Evolutionary conservation across 331 rosid genomes (phyloP), one percentile per base, ranked within the genome.

Genomic region (Stylosanthes scabra): DNA sequence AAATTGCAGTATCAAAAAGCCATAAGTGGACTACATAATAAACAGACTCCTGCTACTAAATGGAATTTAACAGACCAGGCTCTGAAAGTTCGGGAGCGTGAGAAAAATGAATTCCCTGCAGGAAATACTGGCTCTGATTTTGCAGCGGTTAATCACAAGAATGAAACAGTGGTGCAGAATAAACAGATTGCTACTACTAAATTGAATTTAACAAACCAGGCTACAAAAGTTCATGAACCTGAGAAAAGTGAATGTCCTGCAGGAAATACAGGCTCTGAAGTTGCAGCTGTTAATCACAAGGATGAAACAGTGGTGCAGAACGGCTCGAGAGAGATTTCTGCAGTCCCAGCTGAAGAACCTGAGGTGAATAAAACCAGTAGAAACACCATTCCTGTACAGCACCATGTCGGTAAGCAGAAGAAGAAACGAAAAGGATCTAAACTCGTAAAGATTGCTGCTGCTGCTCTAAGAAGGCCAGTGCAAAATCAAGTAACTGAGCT

Each of bases 331-430:
- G 76, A 70, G 64, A 76, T 71, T 52, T 77, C 82, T 66, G 82
- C 83, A 67, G 84, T 74, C 83, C 66, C 78, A 16, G 85, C 76
- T 46, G 79, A 72, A 54, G 82, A 73, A 9, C 74, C 79, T 29
- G 87, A 70, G 74, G 78, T 39, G 37, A 31, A 31, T 71, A 82
- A 78, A 20, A 74, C 66, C 46, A 39, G 37, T 31, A 3, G 14
- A 56, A 84, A 78, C 54, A 85, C 60, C 42, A 46, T 76, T 66
- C 85, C 86, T 74, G 82, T 70, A 34, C 74, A 80, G 57, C 86
- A 87, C 20, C 88, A 61, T 50, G 90, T 93, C 29, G 42, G 54
- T 59, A 91, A 91, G 83, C 91, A 84, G 44, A 91, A 87, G 87
- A 68, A 72, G 76, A 81, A 83, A 76, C 91, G 87, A 59, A 87